Percentiles rank a stretch among this genome's conserved stretches.
phyloP scores from a whole-genome alignment of 1,284 basidiomycete genomes.

The Cryptococcus deneoformans region DNA sequence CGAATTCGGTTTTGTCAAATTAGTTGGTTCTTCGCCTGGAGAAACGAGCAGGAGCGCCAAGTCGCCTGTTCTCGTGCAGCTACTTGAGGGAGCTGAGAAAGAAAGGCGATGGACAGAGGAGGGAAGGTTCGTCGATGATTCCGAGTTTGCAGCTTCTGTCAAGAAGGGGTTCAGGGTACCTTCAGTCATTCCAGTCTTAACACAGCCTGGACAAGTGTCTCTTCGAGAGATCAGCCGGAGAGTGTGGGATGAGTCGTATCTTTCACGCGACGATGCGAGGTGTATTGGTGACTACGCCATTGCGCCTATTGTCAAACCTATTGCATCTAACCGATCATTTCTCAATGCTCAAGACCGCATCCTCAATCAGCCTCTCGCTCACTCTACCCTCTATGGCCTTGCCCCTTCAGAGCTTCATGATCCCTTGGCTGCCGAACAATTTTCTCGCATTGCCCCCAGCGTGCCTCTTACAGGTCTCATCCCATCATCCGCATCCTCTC shows the following conservation, averaged over 20 bases:
- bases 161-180: slow-evolving; percentile 41
- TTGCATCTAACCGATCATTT: slow-evolving; percentile 75
- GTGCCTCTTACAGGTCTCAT: neutral
- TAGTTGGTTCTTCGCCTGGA: slow-evolving; percentile 49
- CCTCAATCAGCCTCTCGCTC: slow-evolving; percentile 58
- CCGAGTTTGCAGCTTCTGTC: slow-evolving; percentile 55
- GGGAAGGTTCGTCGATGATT: slow-evolving; percentile 11
- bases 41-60: slow-evolving; percentile 51
- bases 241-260: slow-evolving; percentile 69
- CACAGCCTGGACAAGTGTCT: slow-evolving; percentile 12
- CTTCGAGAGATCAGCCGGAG: slow-evolving; percentile 58
- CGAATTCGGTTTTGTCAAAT: slow-evolving; percentile 70
- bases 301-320: slow-evolving; percentile 75
- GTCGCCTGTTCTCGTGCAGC: neutral
- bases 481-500: slow-evolving; percentile 38
- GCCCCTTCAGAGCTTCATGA: slow-evolving; percentile 55
- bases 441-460: neutral
- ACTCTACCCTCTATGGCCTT: slow-evolving; percentile 80
- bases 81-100: slow-evolving; percentile 16
- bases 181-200: slow-evolving; percentile 42
- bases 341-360: slow-evolving; percentile 65
- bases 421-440: neutral
- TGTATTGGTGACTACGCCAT: slow-evolving; percentile 80
- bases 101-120: slow-evolving; percentile 5
- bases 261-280: slow-evolving; percentile 72